Base-by-base conservation (phyloP, 805 yeast genomes). In the Candida nitratophila region DNA sequence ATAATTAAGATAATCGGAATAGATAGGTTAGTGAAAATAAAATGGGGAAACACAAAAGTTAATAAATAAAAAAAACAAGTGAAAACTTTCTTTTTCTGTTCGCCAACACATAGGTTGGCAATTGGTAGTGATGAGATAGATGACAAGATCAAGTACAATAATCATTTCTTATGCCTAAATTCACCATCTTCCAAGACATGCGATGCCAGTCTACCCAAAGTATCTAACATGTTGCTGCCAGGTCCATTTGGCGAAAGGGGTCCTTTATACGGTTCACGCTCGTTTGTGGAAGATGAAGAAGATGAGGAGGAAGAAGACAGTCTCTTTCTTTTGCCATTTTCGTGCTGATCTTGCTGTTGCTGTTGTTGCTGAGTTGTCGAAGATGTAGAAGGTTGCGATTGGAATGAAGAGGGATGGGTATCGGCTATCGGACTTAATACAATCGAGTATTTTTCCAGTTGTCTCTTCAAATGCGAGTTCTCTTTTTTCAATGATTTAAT, bases 171-270 rank as follows among this genome's bases (percentile, higher is more conserved):
- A 10, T 22, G 20, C 33, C 22, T 39, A 33, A 48, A 48, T 24
- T 55, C 52, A 33, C 59, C 67, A 40, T 60, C 64, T 37, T 58
- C 59, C 34, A 64, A 47, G 9, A 63, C 67, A 42, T 63, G 66
- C 8, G 64, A 51, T 12, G 66, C 66, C 30, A 64, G 47, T 37
- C 63, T 50, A 14, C 69, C 69, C 22, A 64, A 47, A 0, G 69
- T 63, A 42, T 64, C 64, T 26, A 64, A 50, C 64, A 64, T 51
- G 38, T 57, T 50, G 9, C 32, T 41, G 1, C 42, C 41, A 17
- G 17, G 14, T 8, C 38, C 26, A 19, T 7, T 35, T 38, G 43
- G 17, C 29, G 39, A 11, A 27, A 26, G 31, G 3, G 45, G 45
- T 6, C 30, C 15, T 14, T 17, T 26, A 9, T 17, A 17, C 4